Conservation (phyloP, 202 grass and related monocot genomes). For the Schoenoplectus tabernaemontani region DNA sequence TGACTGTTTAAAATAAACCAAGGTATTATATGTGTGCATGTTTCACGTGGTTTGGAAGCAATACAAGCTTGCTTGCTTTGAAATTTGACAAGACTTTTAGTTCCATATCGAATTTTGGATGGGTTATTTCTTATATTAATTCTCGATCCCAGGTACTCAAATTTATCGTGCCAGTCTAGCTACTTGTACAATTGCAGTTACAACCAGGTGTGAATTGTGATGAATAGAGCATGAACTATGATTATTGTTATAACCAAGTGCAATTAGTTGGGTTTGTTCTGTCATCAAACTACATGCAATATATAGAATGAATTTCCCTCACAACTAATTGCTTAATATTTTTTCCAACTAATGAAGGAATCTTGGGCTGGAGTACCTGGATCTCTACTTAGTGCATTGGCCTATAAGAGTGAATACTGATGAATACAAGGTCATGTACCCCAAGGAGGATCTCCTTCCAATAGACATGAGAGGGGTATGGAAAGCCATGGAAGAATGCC, state of each 20-base stretch:
- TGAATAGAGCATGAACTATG: not conserved
- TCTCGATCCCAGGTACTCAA: not conserved
- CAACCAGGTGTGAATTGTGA: no score
- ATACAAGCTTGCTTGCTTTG: not conserved
- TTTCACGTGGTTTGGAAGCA: not conserved
- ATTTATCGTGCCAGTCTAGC: not conserved
- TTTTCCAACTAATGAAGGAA: conserved; percentile 1
- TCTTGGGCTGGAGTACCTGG: conserved; percentile 22
- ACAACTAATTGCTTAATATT: not conserved
- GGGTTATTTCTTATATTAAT: not conserved
- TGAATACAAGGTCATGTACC: conserved; percentile 8
- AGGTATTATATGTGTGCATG: not conserved
- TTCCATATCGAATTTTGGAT: not conserved
- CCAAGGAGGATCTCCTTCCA: conserved; percentile 16
- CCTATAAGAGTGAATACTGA: conserved; percentile 8
- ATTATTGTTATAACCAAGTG: not conserved
- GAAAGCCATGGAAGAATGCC: conserved; percentile 32
- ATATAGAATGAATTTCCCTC: not conserved
- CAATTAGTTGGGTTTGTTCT: not conserved
- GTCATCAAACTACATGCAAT: not conserved
- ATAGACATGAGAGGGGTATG: conserved; percentile 25
- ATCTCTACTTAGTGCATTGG: no score
- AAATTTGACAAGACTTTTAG: not conserved
- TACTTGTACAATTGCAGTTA: not conserved
- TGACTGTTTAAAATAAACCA: not conserved